Percentiles rank a stretch among this genome's conserved stretches.
Conservation (phyloP, 768 basidiomycete species). For the Mycena latifolia region DNA sequence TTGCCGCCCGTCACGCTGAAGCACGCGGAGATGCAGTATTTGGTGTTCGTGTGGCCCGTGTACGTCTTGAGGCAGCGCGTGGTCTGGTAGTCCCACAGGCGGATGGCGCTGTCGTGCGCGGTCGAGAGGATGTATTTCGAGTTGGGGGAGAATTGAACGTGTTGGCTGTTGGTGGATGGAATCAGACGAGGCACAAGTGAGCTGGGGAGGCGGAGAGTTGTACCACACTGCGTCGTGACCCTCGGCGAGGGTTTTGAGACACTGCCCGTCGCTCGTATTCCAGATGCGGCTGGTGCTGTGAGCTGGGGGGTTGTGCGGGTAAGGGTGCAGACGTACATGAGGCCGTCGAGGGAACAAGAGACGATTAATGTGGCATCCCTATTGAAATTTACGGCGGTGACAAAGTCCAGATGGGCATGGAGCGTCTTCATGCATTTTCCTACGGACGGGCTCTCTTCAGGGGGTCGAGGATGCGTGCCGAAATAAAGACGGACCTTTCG, state of each 20-base stretch:
- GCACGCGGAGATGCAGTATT: conserved; percentile 87
- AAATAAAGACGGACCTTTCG: conserved; percentile 66
- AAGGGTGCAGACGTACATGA: conserved; percentile 75
- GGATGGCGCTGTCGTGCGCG: conserved; percentile 92
- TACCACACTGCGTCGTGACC: conserved; percentile 89
- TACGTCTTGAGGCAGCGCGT: conserved; percentile 94
- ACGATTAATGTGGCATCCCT: conserved; percentile 92
- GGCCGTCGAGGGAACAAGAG: conserved; percentile 91
- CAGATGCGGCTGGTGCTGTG: conserved; percentile 85
- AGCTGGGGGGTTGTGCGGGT: conserved; percentile 11
- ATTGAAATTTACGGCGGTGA: conserved; percentile 96
- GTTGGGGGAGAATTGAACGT: conserved; percentile 95
- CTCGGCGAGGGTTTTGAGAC: conserved; percentile 95
- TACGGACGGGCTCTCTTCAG: conserved; percentile 42
- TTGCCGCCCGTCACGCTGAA: conserved; percentile 89
- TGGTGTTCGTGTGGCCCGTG: conserved; percentile 83
- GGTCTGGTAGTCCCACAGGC: conserved; percentile 95
- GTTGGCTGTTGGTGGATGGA: conserved; percentile 73
- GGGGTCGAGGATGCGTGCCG: too few species aligned
- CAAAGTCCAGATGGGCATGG: conserved; percentile 94
- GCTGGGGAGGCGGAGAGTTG: too few species aligned
- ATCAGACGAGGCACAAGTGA: neutral
- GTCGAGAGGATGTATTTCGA: conserved; percentile 95
- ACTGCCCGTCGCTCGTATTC: conserved; percentile 93
- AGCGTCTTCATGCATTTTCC: conserved; percentile 89